Percentiles rank a stretch among this genome's conserved stretches.
These are phyloP conservation scores for Arthroderma sp. DNA, from an alignment of 2,329 filamentous ascomycete species.

Conservation along the genomic window DNA sequence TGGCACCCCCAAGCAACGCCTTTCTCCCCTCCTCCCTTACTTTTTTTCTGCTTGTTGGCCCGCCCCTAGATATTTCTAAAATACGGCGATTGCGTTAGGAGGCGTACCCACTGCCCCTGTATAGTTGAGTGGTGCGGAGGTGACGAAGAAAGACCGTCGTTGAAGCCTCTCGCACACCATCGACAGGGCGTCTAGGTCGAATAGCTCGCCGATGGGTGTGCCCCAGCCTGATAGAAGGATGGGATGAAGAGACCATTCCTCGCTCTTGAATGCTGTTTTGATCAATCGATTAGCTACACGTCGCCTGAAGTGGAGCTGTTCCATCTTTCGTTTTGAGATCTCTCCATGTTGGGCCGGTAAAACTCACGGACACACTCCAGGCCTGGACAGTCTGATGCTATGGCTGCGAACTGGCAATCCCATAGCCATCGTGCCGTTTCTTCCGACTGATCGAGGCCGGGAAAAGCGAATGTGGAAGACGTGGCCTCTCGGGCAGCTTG, in stretches of 20 bases:
- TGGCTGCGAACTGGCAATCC: slow-evolving; percentile 44
- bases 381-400: slow-evolving; percentile 44
- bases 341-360: slow-evolving; percentile 6
- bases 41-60: background rate
- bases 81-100: slow-evolving; percentile 34
- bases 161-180: slow-evolving; percentile 22
- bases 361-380: slow-evolving; percentile 34
- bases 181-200: slow-evolving; percentile 33
- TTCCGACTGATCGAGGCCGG: slow-evolving; percentile 38
- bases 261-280: slow-evolving; percentile 7
- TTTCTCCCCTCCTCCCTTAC: background rate
- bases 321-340: background rate
- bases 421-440: slow-evolving; percentile 46
- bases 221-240: slow-evolving; percentile 41
- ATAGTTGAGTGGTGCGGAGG: slow-evolving; percentile 38
- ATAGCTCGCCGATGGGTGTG: slow-evolving; percentile 36
- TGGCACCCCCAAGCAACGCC: too few relatives aligned
- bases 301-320: slow-evolving; percentile 18
- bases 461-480: slow-evolving; percentile 27
- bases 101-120: slow-evolving; percentile 35
- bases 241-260: slow-evolving; percentile 32
- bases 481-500: slow-evolving; percentile 20
- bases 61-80: too few relatives aligned
- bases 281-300: slow-evolving; percentile 23
- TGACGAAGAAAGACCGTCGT: slow-evolving; percentile 39